Base-by-base conservation (phyloP, 306 rosid species). In the Cyamopsis tetragonoloba region DNA sequence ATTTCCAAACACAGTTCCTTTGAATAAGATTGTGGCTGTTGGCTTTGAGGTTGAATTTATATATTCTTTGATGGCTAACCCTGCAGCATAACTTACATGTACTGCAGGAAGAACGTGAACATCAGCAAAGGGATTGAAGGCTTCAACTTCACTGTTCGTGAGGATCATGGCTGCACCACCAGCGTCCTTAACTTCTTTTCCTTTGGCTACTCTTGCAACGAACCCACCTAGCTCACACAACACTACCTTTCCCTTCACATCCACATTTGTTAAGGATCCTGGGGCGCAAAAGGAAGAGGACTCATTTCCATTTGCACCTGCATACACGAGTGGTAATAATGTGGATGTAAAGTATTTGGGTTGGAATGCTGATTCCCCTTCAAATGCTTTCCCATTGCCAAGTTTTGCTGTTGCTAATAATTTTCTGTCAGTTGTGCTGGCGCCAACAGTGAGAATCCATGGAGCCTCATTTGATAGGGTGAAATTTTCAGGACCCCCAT, bases 391-490 rank as follows among this genome's bases (percentile, higher is more conserved):
- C 0, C 87, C 86, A 23, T 72, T 75, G 5, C 87, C 95, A n/a
- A 88, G 83, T 34, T 20, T 59, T 1, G 77, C 76, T 2, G 3
- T 0, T 7, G 83, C 89, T 20, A 49, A 1, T 2, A 86, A 71
- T 63, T 46, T 85, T 77, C 92, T 71, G 23, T 85, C 96, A 7
- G 23, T 78, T 51, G 75, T 41, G 75, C 87, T 79, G 0, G 80
- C 84, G 49, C 84, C 87, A 37, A 83, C 84, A 0, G 75, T 76
- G 42, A 83, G 80, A 46, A 86, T 78, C 96, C 95, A 91, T 0
- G 96, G 96, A 3, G 95, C 95, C 56, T 76, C 86, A 14, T 91
- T 86, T 0, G 78, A 63, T 34, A 81, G n/a, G 5, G 81, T n/a
- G 4, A 0, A 0, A 2, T 66, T n/a, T 0, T 0, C 2, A 8